These are phyloP conservation scores for Clavispora vitiphila DNA, from an alignment of 805 yeast species.

Conservation along the genomic window DNA sequence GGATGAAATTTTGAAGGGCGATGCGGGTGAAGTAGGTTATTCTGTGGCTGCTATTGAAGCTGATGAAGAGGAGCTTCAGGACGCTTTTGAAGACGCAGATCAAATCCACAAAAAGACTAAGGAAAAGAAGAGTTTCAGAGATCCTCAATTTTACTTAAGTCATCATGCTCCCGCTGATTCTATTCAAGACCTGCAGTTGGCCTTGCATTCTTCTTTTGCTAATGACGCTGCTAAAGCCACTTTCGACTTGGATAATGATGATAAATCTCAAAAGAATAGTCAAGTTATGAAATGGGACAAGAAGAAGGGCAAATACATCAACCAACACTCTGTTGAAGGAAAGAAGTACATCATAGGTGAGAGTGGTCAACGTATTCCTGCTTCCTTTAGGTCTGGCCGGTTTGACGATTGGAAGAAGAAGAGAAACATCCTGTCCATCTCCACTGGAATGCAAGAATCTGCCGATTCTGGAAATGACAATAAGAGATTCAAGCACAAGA, in stretches of 20 bases:
- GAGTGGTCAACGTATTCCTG: conserved; percentile 88
- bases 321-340: conserved; percentile 65
- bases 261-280: conserved; percentile 61
- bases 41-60: conserved; percentile 34
- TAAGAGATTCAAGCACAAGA: conserved; percentile 64
- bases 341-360: conserved; percentile 90
- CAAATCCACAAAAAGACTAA: conserved; percentile 25
- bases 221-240: conserved; percentile 82
- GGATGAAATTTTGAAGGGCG: conserved; percentile 62
- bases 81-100: conserved; percentile 52
- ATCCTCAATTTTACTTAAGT: conserved; percentile 74
- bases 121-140: conserved; percentile 53
- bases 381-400: conserved; percentile 84
- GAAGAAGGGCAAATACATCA: conserved; percentile 85
- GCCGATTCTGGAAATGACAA: conserved; percentile 35
- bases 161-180: conserved; percentile 83
- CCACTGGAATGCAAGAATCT: conserved; percentile 7
- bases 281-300: conserved; percentile 89
- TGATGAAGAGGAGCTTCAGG: conserved; percentile 44
- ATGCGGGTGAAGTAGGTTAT: conserved; percentile 44
- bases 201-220: conserved; percentile 57
- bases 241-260: conserved; percentile 77
- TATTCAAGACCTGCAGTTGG: conserved; percentile 75
- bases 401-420: conserved; percentile 88
- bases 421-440: conserved; percentile 48